Evolutionary conservation across 148 eudicot species (phyloP).

Genomic region (Agrostemma githago): DNA sequence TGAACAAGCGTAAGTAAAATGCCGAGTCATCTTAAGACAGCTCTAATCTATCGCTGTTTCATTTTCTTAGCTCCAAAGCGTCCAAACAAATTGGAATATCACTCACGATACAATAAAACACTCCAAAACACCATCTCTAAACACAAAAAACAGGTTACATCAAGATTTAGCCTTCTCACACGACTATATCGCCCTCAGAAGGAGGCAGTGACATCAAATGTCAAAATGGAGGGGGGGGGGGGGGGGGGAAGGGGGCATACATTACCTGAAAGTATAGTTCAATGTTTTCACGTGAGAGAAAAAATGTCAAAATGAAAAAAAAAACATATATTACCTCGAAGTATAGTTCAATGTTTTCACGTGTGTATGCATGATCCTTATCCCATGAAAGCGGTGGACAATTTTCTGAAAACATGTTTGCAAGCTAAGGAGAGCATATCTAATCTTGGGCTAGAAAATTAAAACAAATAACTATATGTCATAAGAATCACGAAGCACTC

Average conservation of each 20-base stretch:
- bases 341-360: constrained; percentile 79
- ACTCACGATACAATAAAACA: neutral
- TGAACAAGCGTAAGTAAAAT: neutral
- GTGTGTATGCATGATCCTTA: constrained; percentile 62
- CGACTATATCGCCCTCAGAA: neutral
- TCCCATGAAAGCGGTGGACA: constrained; percentile 85
- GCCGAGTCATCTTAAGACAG: neutral
- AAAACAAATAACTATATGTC: neutral
- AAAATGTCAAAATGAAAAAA: neutral
- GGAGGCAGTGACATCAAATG: neutral
- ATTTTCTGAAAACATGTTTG: constrained; percentile 84
- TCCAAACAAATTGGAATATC: neutral
- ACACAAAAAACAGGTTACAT: neutral
- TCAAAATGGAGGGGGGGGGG: neutral
- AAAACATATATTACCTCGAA: constrained; percentile 56
- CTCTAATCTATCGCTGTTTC: neutral
- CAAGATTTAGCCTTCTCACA: neutral
- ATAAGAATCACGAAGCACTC: neutral
- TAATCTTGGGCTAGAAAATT: neutral
- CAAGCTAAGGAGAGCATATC: constrained; percentile 53
- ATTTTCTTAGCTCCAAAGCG: neutral
- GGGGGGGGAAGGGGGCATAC: no score
- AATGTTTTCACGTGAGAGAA: constrained; percentile 51
- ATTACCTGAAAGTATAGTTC: constrained; percentile 90
- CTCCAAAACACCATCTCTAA: neutral